Evolutionary conservation across 306 rosid genomes (phyloP), one percentile per base, ranked within the genome.

Genomic region (Argentina anserina): DNA sequence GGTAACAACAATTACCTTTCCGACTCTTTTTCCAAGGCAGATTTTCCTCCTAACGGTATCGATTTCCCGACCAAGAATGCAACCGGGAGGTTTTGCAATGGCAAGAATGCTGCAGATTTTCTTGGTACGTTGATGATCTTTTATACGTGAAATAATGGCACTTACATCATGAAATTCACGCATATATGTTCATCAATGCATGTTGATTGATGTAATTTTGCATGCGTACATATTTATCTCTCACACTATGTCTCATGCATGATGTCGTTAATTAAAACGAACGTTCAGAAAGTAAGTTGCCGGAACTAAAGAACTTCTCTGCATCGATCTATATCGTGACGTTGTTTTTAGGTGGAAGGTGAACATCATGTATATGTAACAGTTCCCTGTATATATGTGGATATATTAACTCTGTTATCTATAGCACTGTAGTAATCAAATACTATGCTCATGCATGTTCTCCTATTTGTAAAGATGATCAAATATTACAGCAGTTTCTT

Each of bases 1-100:
- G 97, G 97, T 7, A 92, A 92, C 89, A 92, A 92, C 77, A 86
- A 92, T 70, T 71, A 81, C 83, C 77, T 92, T 8, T 29, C 53
- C 34, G 67, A 84, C 53, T 89, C 96, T 25, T 65, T 86, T 10
- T 81, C 71, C 52, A 84, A 84, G 62, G 87, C 87, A 11, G 60
- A 84, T 58, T 84, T 74, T 23, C 81, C 71, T 46, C 85, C 74
- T 37, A 81, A 84, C 64, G 87, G 87, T 46, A 6, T 84, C 50
- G 87, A 84, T 74, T 84, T 78, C 59, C 83, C 85, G 20, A 70
- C 49, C 67, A 37, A 66, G 42, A 78, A 69, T 34, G 47, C 86
- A 5, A 82, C 82, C 29, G 88, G 86, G 33, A 78, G 88, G 77
- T 84, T 84, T 69, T 60, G 58, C 40, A 84, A 84, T 43, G 88